Evolutionary conservation across 2,329 filamentous ascomycete species (phyloP).

Genomic region (Pestalotiopsis sp.): DNA sequence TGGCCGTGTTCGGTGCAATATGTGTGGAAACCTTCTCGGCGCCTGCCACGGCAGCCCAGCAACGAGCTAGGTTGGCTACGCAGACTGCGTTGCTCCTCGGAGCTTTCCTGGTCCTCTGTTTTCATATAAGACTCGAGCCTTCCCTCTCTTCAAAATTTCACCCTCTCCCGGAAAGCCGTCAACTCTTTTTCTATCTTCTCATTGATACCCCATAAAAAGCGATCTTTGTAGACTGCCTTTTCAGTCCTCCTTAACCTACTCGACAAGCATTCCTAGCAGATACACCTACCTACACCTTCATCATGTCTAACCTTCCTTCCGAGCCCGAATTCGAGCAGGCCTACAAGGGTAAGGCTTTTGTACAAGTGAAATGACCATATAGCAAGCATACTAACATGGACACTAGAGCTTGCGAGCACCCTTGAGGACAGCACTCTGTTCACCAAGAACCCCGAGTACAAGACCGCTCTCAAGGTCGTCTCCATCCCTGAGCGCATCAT

Average conservation of each 20-base stretch:
- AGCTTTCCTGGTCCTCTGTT: background rate
- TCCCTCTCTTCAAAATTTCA: background rate
- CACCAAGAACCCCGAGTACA: conserved; percentile 91
- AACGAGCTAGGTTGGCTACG: background rate
- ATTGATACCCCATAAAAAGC: background rate
- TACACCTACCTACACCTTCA: background rate
- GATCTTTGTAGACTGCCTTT: background rate
- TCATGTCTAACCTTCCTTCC: conserved; percentile 78
- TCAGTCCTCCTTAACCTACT: background rate
- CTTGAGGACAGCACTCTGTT: conserved; percentile 94
- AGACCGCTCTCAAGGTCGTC: conserved; percentile 82
- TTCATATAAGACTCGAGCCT: background rate
- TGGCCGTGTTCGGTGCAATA: background rate
- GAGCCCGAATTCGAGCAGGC: conserved; percentile 99
- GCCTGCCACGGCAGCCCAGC: background rate
- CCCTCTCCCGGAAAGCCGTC: background rate
- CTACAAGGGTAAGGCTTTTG: conserved; percentile 73
- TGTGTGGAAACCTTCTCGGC: background rate
- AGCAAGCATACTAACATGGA: conserved; percentile 19
- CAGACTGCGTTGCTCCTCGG: background rate
- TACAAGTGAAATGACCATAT: conserved; percentile 13
- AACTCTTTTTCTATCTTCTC: background rate
- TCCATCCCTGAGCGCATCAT: conserved; percentile 93
- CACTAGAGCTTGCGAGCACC: conserved; percentile 83
- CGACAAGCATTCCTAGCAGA: background rate